Percentiles rank a stretch among this genome's conserved stretches.
Conservation (phyloP, 208 protist species). For the Acanthamoeba rhysodes region DNA sequence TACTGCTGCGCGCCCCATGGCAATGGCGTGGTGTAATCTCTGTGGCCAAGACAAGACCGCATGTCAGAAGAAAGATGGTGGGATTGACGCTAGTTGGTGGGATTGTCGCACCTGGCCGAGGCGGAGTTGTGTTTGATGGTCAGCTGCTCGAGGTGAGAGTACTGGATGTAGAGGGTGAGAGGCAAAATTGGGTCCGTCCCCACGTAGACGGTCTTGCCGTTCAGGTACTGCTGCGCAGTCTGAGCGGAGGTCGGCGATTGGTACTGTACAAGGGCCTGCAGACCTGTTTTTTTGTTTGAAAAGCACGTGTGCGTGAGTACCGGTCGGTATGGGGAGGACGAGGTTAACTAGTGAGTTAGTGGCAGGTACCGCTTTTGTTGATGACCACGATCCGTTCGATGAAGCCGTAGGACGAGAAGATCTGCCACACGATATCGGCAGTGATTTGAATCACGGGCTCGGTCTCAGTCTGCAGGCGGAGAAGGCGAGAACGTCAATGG, state of each 20-base stretch:
- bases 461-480: background rate
- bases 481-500: background rate
- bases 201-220: constrained; percentile 53
- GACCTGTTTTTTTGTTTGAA: background rate
- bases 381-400: constrained; percentile 66
- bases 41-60: background rate
- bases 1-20: background rate
- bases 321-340: background rate
- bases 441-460: constrained; percentile 39
- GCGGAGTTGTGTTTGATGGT: constrained; percentile 48
- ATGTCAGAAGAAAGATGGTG: background rate
- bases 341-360: background rate
- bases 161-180: constrained; percentile 55
- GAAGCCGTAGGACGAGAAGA: constrained; percentile 64
- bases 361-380: constrained; percentile 43
- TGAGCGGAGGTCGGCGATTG: background rate
- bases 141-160: constrained; percentile 51
- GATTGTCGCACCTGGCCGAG: background rate
- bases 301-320: background rate
- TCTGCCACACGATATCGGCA: constrained; percentile 66
- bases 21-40: constrained; percentile 53
- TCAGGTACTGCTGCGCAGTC: constrained; percentile 27
- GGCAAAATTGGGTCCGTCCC: constrained; percentile 40
- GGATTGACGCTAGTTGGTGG: no score
- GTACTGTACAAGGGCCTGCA: constrained; percentile 52